Percentiles rank a stretch among this genome's conserved stretches.
Evolutionary conservation across 2,329 filamentous ascomycete species (phyloP).

Genomic region (Chaetomiaceae sp.): DNA sequence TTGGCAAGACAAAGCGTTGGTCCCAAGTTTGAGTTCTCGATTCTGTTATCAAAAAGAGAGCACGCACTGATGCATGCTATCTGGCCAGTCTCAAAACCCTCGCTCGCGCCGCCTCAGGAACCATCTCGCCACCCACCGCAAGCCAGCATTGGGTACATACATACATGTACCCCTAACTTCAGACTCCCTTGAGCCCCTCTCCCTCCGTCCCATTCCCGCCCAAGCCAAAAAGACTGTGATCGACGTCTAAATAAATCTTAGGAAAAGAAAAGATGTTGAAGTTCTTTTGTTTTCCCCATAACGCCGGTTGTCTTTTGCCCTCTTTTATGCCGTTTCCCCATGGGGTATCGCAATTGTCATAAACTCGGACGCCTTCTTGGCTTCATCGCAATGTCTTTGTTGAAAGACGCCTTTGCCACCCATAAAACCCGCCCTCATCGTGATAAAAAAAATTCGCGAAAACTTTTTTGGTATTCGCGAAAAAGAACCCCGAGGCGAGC

Average conservation of each 20-base stretch:
- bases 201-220: conserved; percentile 14
- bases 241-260: conserved; percentile 23
- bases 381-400: conserved; percentile 33
- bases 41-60: neutral
- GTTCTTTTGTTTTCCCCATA: conserved; percentile 34
- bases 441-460: conserved; percentile 8
- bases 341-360: conserved; percentile 31
- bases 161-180: no score
- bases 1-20: no score
- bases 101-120: no score
- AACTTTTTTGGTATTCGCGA: conserved; percentile 19
- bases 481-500: conserved; percentile 16
- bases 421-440: conserved; percentile 8
- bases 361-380: conserved; percentile 26
- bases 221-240: conserved; percentile 28
- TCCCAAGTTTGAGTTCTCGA: neutral
- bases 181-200: conserved; percentile 8
- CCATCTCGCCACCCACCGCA: no score
- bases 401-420: conserved; percentile 32
- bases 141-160: neutral
- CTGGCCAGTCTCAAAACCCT: neutral
- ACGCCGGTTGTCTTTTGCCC: conserved; percentile 28
- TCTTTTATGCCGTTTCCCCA: conserved; percentile 29
- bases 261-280: conserved; percentile 35
- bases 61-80: neutral